phyloP scores from a whole-genome alignment of 2,329 filamentous ascomycete genomes.

The Atkinsonella texensis region DNA sequence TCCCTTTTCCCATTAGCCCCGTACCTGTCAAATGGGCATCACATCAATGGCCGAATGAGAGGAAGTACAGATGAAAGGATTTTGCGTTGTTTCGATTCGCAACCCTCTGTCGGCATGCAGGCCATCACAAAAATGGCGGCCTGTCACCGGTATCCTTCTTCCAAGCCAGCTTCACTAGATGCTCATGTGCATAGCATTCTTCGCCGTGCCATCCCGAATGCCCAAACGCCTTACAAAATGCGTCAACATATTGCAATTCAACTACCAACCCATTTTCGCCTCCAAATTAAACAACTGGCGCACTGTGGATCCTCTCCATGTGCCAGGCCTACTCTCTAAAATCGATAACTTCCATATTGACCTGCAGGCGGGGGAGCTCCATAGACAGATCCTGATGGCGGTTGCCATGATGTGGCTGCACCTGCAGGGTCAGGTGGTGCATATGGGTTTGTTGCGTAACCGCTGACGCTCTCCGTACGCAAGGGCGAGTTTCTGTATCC shows the following conservation, averaged over 20 bases:
- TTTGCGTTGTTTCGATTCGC: too few relatives aligned
- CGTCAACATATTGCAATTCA: constrained; percentile 3
- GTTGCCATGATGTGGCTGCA: constrained; percentile 16
- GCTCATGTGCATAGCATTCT: background rate
- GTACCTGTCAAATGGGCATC: too few relatives aligned
- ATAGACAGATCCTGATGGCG: constrained; percentile 18
- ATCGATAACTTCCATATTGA: constrained; percentile 26
- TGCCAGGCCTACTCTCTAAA: constrained; percentile 9
- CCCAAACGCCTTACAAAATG: constrained; percentile 16
- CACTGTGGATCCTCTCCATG: background rate
- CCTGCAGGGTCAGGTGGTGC: constrained; percentile 16
- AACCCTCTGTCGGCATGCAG: too few relatives aligned
- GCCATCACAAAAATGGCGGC: too few relatives aligned
- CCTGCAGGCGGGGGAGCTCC: constrained; percentile 18
- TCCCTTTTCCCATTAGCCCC: too few relatives aligned
- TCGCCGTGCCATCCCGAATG: constrained; percentile 1
- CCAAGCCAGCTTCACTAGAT: background rate
- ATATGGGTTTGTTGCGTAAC: constrained; percentile 18
- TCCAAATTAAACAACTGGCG: background rate
- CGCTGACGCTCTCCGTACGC: constrained; percentile 29
- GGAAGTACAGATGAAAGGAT: too few relatives aligned
- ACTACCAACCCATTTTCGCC: background rate
- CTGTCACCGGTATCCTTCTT: too few relatives aligned
- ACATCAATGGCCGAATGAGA: too few relatives aligned
- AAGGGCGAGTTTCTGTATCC: constrained; percentile 41